Evolutionary conservation across 768 basidiomycete species (phyloP).

Genomic region (Astraeus odoratus): DNA sequence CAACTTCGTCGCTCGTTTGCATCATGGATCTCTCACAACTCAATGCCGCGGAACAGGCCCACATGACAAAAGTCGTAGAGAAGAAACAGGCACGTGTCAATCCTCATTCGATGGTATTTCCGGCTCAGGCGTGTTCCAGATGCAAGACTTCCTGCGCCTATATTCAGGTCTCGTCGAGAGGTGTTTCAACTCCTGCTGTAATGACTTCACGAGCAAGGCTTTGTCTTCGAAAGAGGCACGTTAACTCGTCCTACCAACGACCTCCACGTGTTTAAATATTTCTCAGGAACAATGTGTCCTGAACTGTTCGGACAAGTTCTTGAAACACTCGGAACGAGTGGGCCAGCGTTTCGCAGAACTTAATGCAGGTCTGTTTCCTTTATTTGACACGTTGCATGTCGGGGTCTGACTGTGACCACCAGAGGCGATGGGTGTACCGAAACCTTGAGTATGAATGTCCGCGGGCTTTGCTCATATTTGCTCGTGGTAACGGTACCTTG

Average conservation of each 20-base stretch:
- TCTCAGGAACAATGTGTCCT: slow-evolving; percentile 80
- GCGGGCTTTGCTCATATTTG: neutral
- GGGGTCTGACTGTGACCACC: slow-evolving; percentile 1
- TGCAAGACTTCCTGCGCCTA: slow-evolving; percentile 97
- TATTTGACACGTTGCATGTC: slow-evolving; percentile 20
- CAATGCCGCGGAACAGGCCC: slow-evolving; percentile 89
- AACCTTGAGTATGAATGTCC: slow-evolving; percentile 17
- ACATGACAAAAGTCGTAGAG: slow-evolving; percentile 91
- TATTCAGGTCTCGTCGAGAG: slow-evolving; percentile 93
- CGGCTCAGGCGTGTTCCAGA: slow-evolving; percentile 41
- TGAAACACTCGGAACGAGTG: slow-evolving; percentile 92
- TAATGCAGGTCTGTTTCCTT: slow-evolving; percentile 78
- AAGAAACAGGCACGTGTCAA: slow-evolving; percentile 75
- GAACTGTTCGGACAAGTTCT: slow-evolving; percentile 96
- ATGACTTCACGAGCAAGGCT: slow-evolving; percentile 95
- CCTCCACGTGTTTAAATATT: slow-evolving; percentile 6
- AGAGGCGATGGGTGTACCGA: slow-evolving; percentile 27
- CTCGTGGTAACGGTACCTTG: slow-evolving; percentile 3
- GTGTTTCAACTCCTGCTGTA: slow-evolving; percentile 92
- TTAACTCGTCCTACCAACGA: neutral
- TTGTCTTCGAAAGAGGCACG: slow-evolving; percentile 87
- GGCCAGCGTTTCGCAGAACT: slow-evolving; percentile 88
- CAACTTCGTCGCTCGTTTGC: slow-evolving; percentile 3
- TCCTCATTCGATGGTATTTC: neutral
- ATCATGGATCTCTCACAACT: slow-evolving; percentile 89